Percentiles rank a stretch among this genome's conserved stretches.
Evolutionary conservation across 345 rosid species (phyloP).

Genomic region (Rhodamnia argentea): DNA sequence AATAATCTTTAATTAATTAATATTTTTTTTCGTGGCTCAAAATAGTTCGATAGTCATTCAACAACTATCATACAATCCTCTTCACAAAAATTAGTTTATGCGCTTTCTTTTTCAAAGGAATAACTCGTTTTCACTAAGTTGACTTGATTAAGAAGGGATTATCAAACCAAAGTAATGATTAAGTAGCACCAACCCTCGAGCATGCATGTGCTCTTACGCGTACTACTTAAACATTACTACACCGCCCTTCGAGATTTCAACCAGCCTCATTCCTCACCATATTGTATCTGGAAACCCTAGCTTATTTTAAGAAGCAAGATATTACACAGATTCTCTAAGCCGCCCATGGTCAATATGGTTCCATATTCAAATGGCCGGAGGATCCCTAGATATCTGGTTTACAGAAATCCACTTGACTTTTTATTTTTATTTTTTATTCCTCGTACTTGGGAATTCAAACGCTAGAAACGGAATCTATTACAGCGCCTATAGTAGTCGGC

Average conservation of each 20-base stretch:
- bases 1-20: too few species aligned
- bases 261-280: neutral
- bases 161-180: neutral
- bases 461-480: neutral
- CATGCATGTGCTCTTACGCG: neutral
- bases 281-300: neutral
- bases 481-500: neutral
- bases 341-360: neutral
- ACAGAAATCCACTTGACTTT: conserved; percentile 3
- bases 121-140: neutral
- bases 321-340: neutral
- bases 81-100: neutral
- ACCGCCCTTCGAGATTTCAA: neutral
- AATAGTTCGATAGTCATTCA: too few species aligned
- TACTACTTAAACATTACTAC: neutral
- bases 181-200: neutral
- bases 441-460: neutral
- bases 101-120: neutral
- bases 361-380: neutral
- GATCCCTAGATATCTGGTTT: conserved; percentile 52
- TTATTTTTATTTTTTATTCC: neutral
- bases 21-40: too few species aligned
- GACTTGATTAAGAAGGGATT: neutral
- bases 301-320: neutral
- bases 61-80: too few species aligned